These are phyloP conservation scores for Penicillium sp. DNA, from an alignment of 2,329 filamentous ascomycete genomes.

Conservation along the genomic window DNA sequence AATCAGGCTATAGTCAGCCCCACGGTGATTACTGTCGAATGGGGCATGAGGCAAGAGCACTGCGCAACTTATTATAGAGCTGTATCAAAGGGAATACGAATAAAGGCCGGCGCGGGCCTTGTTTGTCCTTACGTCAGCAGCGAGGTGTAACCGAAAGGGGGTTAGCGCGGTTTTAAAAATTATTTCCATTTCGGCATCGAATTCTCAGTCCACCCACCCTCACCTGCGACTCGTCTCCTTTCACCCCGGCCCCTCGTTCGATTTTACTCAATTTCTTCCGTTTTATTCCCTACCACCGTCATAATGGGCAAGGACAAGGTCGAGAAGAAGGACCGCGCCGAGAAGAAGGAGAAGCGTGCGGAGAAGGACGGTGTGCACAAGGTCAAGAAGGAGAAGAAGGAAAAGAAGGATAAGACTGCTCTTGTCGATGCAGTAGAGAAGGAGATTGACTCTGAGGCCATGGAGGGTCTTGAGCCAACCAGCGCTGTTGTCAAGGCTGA, in stretches of 20 bases:
- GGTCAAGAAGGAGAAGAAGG: conserved; percentile 49
- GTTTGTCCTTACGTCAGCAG: conserved; percentile 8
- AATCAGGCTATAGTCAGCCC: not conserved
- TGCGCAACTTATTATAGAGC: not conserved
- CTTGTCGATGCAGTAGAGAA: conserved; percentile 43
- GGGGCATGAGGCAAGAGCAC: not conserved
- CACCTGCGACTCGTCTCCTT: conserved; percentile 25
- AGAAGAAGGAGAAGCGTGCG: conserved; percentile 46
- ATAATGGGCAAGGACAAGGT: conserved; percentile 48
- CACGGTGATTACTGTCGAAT: not conserved
- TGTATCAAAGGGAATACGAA: conserved; percentile 14
- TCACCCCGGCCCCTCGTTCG: conserved; percentile 19
- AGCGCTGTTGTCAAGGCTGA: conserved; percentile 25
- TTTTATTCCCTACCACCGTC: conserved; percentile 20
- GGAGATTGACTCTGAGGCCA: conserved; percentile 38
- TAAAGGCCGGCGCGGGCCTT: conserved; percentile 1
- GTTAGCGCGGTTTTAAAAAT: conserved; percentile 18
- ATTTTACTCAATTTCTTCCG: conserved; percentile 13
- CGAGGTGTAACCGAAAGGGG: not conserved
- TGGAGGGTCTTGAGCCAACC: conserved; percentile 38
- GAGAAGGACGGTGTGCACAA: conserved; percentile 49
- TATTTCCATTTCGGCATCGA: conserved; percentile 15
- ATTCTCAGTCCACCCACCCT: conserved; percentile 16
- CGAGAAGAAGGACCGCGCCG: conserved; percentile 47
- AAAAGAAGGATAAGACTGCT: conserved; percentile 44